Conservation (phyloP, 306 rosid species). For the Pachyrhizus erosus region DNA sequence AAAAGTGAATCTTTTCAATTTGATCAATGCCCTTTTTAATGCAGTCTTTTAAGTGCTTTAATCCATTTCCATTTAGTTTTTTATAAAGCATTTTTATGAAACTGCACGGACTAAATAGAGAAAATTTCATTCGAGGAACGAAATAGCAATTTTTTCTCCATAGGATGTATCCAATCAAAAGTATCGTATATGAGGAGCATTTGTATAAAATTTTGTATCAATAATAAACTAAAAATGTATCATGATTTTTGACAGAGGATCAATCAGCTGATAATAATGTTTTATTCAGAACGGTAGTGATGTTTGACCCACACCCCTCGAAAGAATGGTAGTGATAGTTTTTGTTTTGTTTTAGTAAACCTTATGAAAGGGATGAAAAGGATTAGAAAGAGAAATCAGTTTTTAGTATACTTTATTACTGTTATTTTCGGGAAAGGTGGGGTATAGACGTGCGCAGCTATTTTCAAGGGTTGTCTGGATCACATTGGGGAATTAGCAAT, state of each 20-base stretch:
- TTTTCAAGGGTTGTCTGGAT: conserved; percentile 9
- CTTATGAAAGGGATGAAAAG: not conserved
- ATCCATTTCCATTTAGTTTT: not conserved
- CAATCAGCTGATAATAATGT: not conserved
- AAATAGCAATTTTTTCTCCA: too few species aligned
- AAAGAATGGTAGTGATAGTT: too few species aligned
- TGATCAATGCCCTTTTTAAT: not conserved
- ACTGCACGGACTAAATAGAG: not conserved
- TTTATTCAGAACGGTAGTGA: not conserved
- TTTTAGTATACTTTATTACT: too few species aligned
- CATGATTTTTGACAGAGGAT: not conserved
- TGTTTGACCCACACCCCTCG: too few species aligned
- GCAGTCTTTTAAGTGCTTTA: not conserved
- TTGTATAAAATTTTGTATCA: too few species aligned
- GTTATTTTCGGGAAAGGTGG: not conserved
- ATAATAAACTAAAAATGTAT: not conserved
- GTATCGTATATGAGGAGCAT: too few species aligned
- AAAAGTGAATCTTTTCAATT: not conserved
- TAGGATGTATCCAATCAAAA: too few species aligned
- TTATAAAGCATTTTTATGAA: not conserved
- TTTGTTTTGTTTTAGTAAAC: not conserved
- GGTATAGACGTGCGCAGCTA: not conserved
- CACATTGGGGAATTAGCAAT: not conserved
- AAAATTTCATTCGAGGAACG: too few species aligned
- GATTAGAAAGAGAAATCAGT: not conserved